phyloP scores from a whole-genome alignment of 2,329 filamentous ascomycete genomes.

The Rhynchosporium graminicola region DNA sequence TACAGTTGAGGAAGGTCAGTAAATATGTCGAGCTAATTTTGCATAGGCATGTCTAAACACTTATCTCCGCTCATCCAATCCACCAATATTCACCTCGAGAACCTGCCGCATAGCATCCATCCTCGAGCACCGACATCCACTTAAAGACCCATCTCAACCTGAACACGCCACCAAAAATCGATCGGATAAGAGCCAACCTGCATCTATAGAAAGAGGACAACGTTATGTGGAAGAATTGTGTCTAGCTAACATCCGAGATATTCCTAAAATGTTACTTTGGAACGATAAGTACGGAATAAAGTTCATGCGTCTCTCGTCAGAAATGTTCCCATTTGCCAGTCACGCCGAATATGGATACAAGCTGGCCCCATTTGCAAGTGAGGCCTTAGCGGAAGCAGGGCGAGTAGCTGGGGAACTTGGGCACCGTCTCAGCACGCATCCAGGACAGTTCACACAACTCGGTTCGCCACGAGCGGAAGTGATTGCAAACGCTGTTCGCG shows the following conservation, averaged over 20 bases:
- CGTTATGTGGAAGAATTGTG: constrained; percentile 76
- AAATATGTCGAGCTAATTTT: constrained; percentile 11
- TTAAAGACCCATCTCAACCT: constrained; percentile 72
- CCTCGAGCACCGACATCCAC: constrained; percentile 80
- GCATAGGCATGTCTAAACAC: constrained; percentile 83
- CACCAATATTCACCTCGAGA: constrained; percentile 85
- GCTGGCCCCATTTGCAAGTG: constrained; percentile 78
- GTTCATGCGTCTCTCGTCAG: constrained; percentile 88
- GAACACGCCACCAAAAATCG: constrained; percentile 84
- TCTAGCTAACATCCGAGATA: constrained; percentile 78
- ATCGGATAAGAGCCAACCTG: constrained; percentile 71
- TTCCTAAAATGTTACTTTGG: constrained; percentile 85
- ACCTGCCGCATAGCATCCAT: constrained; percentile 92
- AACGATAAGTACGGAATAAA: constrained; percentile 90
- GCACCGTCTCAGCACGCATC: constrained; percentile 86
- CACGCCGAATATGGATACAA: constrained; percentile 86
- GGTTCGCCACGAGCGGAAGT: constrained; percentile 80
- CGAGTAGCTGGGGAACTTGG: constrained; percentile 74
- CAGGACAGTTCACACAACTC: constrained; percentile 89
- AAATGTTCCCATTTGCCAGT: constrained; percentile 96
- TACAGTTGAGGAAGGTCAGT: not conserved
- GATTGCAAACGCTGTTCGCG: constrained; percentile 73
- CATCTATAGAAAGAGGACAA: constrained; percentile 66
- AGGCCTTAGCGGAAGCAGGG: constrained; percentile 74
- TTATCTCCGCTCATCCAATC: constrained; percentile 78